phyloP scores from a whole-genome alignment of 805 yeast species.

The Nakazawaea anatomiae region DNA sequence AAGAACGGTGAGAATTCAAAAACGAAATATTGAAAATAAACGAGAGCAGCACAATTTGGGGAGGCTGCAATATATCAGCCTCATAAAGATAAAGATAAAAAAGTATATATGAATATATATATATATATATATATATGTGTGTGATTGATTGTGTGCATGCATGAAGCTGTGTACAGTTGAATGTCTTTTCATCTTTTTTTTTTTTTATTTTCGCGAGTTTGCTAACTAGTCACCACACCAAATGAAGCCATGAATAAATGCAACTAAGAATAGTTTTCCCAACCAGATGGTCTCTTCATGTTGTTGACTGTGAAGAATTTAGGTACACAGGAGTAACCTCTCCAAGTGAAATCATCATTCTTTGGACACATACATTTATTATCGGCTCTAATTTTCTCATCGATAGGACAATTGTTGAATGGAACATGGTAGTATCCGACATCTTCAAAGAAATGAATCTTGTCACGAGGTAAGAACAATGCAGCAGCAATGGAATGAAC shows the following conservation, averaged over 20 bases:
- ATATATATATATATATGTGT: too few relatives aligned
- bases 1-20: not conserved
- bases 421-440: conserved; percentile 84
- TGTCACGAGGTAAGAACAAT: conserved; percentile 61
- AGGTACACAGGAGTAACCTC: conserved; percentile 64
- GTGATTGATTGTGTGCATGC: conserved; percentile 7
- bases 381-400: conserved; percentile 46
- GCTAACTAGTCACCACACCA: too few relatives aligned
- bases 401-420: conserved; percentile 74
- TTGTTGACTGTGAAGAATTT: conserved; percentile 53
- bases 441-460: conserved; percentile 77
- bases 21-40: too few relatives aligned
- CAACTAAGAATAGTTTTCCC: conserved; percentile 46
- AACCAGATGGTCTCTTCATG: conserved; percentile 57
- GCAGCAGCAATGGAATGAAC: conserved; percentile 86
- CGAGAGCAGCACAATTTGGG: not conserved
- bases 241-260: too few relatives aligned
- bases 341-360: conserved; percentile 70
- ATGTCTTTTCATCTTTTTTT: too few relatives aligned
- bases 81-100: not conserved
- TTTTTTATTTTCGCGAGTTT: too few relatives aligned
- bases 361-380: conserved; percentile 73
- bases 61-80: not conserved
- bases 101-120: not conserved
- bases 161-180: not conserved